Conservation (phyloP, 106 monocot species). For the Dendrobium nobile region DNA sequence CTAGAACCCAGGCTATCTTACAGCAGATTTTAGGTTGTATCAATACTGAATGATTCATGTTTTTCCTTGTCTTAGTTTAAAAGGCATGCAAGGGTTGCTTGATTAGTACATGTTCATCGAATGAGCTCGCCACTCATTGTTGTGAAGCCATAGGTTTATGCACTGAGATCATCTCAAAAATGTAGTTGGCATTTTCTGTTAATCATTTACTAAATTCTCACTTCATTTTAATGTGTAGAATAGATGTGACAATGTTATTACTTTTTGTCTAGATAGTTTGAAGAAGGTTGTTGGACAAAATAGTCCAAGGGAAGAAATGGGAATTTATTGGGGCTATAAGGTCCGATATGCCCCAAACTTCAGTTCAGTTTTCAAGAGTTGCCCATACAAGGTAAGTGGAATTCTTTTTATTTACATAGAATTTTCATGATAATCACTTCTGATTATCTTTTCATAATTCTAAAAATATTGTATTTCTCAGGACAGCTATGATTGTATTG, state of each 20-base stretch:
- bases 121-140: not conserved
- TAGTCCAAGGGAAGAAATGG: constrained; percentile 67
- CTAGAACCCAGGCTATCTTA: not conserved
- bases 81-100: not conserved
- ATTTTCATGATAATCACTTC: not conserved
- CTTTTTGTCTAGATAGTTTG: constrained; percentile 34
- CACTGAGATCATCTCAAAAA: not conserved
- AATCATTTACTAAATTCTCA: not conserved
- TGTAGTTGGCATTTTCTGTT: not conserved
- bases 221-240: not conserved
- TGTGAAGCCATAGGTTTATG: not conserved
- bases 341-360: constrained; percentile 83
- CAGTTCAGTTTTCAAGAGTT: constrained; percentile 48
- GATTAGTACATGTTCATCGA: not conserved
- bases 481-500: constrained; percentile 86
- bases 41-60: not conserved
- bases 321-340: constrained; percentile 85
- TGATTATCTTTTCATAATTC: constrained; percentile 1
- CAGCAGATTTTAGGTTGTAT: not conserved
- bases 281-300: constrained; percentile 51
- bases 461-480: constrained; percentile 23
- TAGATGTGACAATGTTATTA: constrained; percentile 3
- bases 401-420: not conserved
- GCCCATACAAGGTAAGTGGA: constrained; percentile 49
- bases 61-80: not conserved